These are phyloP conservation scores for Nigrospora oryzae DNA, from an alignment of 2,329 filamentous ascomycete genomes.

Conservation along the genomic window DNA sequence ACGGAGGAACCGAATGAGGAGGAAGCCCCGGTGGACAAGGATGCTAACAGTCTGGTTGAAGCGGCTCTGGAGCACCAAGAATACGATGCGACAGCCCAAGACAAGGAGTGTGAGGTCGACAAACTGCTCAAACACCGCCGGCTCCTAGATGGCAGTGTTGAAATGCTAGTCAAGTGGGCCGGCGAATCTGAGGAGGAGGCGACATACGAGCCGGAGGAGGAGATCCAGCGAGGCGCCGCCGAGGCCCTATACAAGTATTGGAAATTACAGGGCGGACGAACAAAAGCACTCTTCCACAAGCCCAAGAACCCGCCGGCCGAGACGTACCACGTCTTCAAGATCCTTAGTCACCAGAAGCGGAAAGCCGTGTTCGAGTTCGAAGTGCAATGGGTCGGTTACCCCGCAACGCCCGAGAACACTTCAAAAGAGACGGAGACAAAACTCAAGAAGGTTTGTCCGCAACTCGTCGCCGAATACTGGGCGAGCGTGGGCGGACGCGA, in stretches of 20 bases:
- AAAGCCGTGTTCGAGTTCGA: conserved; percentile 18
- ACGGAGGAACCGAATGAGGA: no score
- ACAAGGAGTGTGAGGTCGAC: conserved; percentile 12
- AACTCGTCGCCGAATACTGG: conserved; percentile 18
- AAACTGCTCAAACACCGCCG: conserved; percentile 17
- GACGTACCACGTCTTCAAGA: conserved; percentile 18
- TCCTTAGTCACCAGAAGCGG: conserved; percentile 18
- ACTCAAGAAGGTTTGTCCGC: conserved; percentile 15
- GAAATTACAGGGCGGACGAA: conserved; percentile 20
- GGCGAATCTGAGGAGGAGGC: conserved; percentile 15
- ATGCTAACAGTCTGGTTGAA: conserved; percentile 1
- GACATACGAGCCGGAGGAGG: conserved; percentile 24
- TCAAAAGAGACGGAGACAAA: conserved; percentile 19
- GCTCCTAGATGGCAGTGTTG: conserved; percentile 11
- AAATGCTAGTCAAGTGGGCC: conserved; percentile 21
- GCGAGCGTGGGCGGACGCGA: conserved; percentile 16
- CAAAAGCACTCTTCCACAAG: conserved; percentile 17
- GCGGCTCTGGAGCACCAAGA: conserved; percentile 7
- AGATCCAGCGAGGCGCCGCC: conserved; percentile 22
- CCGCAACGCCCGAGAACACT: conserved; percentile 16
- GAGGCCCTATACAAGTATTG: conserved; percentile 23
- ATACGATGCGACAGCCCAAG: conserved; percentile 8
- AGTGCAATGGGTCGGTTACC: conserved; percentile 24
- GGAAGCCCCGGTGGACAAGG: neutral
- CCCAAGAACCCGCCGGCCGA: conserved; percentile 14